These are phyloP conservation scores for Syzygium oleosum DNA, from an alignment of 345 rosid species.

Conservation along the genomic window DNA sequence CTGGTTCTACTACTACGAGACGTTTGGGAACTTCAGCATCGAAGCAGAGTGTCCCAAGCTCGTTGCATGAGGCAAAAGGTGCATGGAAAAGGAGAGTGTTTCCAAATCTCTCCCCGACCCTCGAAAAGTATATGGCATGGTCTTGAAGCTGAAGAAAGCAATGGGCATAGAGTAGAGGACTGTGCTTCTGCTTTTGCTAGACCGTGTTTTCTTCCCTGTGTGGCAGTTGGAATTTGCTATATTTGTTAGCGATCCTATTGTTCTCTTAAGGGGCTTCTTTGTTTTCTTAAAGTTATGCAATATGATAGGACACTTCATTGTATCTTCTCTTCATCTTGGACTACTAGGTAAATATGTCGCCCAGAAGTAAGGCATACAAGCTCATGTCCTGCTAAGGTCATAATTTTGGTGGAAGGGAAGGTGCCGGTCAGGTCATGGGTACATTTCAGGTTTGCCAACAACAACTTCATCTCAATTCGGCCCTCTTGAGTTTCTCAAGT, in stretches of 20 bases:
- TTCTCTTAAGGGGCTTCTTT: too few species aligned
- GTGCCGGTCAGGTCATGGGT: neutral
- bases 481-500: neutral
- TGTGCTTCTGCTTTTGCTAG: neutral
- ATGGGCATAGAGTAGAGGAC: neutral
- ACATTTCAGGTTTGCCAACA: too few species aligned
- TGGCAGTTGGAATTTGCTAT: too few species aligned
- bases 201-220: neutral
- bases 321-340: neutral
- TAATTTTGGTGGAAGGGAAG: neutral
- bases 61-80: constrained; percentile 24
- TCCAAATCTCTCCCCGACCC: constrained; percentile 14
- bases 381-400: neutral
- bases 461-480: too few species aligned
- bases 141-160: constrained; percentile 5
- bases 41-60: constrained; percentile 26
- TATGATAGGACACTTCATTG: too few species aligned
- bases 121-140: constrained; percentile 5
- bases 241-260: too few species aligned
- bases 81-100: constrained; percentile 20
- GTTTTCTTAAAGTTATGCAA: too few species aligned
- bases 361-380: neutral
- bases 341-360: neutral
- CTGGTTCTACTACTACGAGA: constrained; percentile 17
- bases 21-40: neutral